Percentiles rank a stretch among this genome's conserved stretches.
Conservation (phyloP, 805 yeast genomes). For the Starmerella bacillaris region DNA sequence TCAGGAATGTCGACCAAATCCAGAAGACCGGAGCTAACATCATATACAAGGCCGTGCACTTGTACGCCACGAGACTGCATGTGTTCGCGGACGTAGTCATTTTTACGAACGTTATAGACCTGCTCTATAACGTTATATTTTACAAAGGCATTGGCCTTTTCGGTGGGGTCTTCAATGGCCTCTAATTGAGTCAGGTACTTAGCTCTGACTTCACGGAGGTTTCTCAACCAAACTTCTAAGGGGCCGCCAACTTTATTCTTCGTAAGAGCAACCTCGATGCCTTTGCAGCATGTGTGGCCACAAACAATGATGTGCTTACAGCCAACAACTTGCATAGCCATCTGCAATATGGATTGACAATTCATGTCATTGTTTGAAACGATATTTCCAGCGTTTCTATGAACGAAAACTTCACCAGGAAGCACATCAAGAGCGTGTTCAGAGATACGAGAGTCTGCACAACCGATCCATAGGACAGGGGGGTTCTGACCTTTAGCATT, state of each 20-base stretch:
- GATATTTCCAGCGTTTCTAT: slow-evolving; percentile 75
- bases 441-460: slow-evolving; percentile 80
- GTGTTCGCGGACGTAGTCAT: slow-evolving; percentile 53
- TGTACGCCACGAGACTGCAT: slow-evolving; percentile 43
- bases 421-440: slow-evolving; percentile 58
- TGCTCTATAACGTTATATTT: slow-evolving; percentile 64
- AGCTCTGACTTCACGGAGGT: slow-evolving; percentile 51
- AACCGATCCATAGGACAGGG: slow-evolving; percentile 84
- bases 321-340: slow-evolving; percentile 68
- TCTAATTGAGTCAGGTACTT: slow-evolving; percentile 36
- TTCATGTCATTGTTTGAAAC: slow-evolving; percentile 50
- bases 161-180: slow-evolving; percentile 32
- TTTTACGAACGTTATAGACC: slow-evolving; percentile 41
- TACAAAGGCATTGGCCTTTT: slow-evolving; percentile 42
- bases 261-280: slow-evolving; percentile 62
- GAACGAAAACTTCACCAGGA: slow-evolving; percentile 84
- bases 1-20: slow-evolving; percentile 28
- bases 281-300: slow-evolving; percentile 94
- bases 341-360: slow-evolving; percentile 63
- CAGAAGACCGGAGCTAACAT: slow-evolving; percentile 59
- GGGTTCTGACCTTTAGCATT: slow-evolving; percentile 81
- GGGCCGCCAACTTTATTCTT: slow-evolving; percentile 47
- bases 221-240: slow-evolving; percentile 52
- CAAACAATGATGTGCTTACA: slow-evolving; percentile 69
- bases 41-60: slow-evolving; percentile 70